Percentiles rank a stretch among this genome's conserved stretches.
These are phyloP conservation scores for Daldinia eschscholtzii DNA, from an alignment of 2,329 filamentous ascomycete genomes.

Conservation along the genomic window DNA sequence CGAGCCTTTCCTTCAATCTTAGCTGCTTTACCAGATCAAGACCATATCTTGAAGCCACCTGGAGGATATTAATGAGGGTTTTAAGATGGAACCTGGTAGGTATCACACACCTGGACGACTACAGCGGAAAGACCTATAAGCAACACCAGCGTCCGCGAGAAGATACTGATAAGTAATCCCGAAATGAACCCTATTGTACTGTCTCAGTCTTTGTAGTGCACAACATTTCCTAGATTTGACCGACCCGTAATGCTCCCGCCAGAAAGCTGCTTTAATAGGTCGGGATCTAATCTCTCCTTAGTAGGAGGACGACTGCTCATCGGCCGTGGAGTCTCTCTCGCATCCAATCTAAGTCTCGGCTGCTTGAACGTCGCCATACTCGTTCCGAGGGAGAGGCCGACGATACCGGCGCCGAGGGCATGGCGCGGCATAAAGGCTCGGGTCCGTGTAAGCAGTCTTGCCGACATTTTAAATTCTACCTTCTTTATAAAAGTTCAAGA, in stretches of 20 bases:
- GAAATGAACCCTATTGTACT: slow-evolving; percentile 66
- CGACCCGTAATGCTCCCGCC: slow-evolving; percentile 66
- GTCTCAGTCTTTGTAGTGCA: slow-evolving; percentile 16
- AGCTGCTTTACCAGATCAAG: slow-evolving; percentile 52
- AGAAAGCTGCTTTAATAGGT: slow-evolving; percentile 63
- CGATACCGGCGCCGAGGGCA: slow-evolving; percentile 51
- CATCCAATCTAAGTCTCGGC: slow-evolving; percentile 45
- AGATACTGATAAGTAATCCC: slow-evolving; percentile 75
- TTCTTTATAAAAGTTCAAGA: background rate
- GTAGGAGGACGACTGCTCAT: slow-evolving; percentile 26
- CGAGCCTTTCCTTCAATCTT: slow-evolving; percentile 51
- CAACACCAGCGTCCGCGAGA: slow-evolving; percentile 77
- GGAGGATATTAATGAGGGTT: slow-evolving; percentile 14
- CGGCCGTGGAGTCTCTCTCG: slow-evolving; percentile 39
- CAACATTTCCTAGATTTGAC: slow-evolving; percentile 18
- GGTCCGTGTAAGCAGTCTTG: slow-evolving; percentile 42
- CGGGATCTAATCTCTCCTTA: slow-evolving; percentile 50
- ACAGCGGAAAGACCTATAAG: slow-evolving; percentile 75
- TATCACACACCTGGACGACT: slow-evolving; percentile 66
- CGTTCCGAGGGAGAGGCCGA: slow-evolving; percentile 54
- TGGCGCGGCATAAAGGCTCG: slow-evolving; percentile 42
- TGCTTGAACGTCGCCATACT: slow-evolving; percentile 46
- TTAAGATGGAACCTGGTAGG: background rate
- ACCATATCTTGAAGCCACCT: slow-evolving; percentile 54
- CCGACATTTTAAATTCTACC: slow-evolving; percentile 36